A percentile compares a stretch with the other conserved stretches of the same genome.
These are phyloP conservation scores for Ceratorhiza oryzae-sativae DNA, from an alignment of 1,284 basidiomycete species.

Conservation along the genomic window DNA sequence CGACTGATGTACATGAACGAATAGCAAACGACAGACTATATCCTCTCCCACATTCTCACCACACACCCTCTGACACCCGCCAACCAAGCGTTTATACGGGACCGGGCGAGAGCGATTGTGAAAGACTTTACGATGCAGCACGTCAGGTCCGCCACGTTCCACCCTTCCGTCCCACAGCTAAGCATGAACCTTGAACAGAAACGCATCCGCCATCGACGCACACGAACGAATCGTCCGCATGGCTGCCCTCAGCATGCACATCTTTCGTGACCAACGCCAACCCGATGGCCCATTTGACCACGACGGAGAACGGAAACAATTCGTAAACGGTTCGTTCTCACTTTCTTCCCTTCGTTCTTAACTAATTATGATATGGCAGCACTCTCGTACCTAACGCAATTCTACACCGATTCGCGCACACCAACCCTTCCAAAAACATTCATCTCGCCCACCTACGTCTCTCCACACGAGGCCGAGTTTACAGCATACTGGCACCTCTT, in stretches of 20 bases:
- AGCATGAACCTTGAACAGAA: background rate
- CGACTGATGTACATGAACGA: background rate
- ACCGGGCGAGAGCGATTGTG: conserved; percentile 29
- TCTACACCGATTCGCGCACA: conserved; percentile 36
- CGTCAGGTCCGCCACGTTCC: conserved; percentile 7
- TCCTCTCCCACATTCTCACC: conserved; percentile 19
- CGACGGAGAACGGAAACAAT: conserved; percentile 37
- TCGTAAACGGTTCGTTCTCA: conserved; percentile 24
- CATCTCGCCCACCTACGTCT: conserved; percentile 27
- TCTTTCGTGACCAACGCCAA: conserved; percentile 33
- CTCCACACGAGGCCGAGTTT: conserved; percentile 26
- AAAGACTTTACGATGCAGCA: conserved; percentile 39
- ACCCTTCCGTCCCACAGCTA: background rate
- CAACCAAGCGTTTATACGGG: conserved; percentile 37
- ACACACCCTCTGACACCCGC: conserved; percentile 30
- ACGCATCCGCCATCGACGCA: conserved; percentile 29
- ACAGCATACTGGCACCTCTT: conserved; percentile 36
- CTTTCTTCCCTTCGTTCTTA: background rate
- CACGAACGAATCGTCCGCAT: conserved; percentile 39
- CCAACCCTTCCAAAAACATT: conserved; percentile 33
- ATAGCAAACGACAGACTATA: conserved; percentile 35
- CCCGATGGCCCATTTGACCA: conserved; percentile 36
- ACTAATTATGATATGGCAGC: background rate
- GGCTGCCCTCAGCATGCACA: conserved; percentile 35
- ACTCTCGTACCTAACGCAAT: conserved; percentile 26